phyloP scores from a whole-genome alignment of 768 basidiomycete species.

The Termitomyces sp. region DNA sequence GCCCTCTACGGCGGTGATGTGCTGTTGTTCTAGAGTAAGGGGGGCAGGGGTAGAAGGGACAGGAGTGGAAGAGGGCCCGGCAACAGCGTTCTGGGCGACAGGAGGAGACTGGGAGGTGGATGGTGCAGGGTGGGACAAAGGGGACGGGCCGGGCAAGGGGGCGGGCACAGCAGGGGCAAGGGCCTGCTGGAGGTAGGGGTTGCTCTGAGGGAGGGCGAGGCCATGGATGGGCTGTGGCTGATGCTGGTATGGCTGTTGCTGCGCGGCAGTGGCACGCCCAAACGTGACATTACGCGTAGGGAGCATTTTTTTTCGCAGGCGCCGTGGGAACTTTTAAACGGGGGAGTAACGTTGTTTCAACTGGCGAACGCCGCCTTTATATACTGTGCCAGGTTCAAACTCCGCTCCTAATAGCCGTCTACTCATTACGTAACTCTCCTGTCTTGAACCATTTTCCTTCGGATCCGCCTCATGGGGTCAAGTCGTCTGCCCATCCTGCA shows the following conservation, averaged over 20 bases:
- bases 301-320: conserved; percentile 38
- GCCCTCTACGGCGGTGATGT: conserved; percentile 95
- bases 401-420: conserved; percentile 36
- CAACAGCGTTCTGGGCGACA: conserved; percentile 34
- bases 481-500: neutral
- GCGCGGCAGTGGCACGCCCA: conserved; percentile 51
- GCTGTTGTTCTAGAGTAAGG: conserved; percentile 84
- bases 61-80: conserved; percentile 51
- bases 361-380: conserved; percentile 31
- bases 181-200: conserved; percentile 35
- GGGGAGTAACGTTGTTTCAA: conserved; percentile 26
- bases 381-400: conserved; percentile 40
- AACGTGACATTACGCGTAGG: conserved; percentile 79
- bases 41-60: conserved; percentile 66
- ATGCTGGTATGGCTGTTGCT: conserved; percentile 31
- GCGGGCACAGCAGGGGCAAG: conserved; percentile 3
- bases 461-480: conserved; percentile 2
- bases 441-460: conserved; percentile 25
- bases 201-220: conserved; percentile 57
- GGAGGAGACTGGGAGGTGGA: conserved; percentile 22
- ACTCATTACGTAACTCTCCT: conserved; percentile 37
- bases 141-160: conserved; percentile 49
- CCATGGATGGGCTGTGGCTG: conserved; percentile 37
- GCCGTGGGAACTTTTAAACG: conserved; percentile 39
- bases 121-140: conserved; percentile 37